phyloP scores from a whole-genome alignment of 1,284 basidiomycete species.

The Xerocomus nothofagi region DNA sequence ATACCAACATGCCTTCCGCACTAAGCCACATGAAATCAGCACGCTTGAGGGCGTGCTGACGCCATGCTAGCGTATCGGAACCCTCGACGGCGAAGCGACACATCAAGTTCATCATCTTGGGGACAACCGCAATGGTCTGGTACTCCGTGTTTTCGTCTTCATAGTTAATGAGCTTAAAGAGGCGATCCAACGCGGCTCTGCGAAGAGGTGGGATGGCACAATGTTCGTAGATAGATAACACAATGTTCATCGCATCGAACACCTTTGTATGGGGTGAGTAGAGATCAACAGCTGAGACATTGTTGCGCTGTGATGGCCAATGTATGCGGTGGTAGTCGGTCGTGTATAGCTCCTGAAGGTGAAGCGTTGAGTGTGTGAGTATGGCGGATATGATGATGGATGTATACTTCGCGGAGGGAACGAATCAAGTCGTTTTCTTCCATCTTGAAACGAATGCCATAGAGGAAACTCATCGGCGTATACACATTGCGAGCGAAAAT shows the following conservation, averaged over 20 bases:
- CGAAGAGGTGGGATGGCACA: constrained; percentile 65
- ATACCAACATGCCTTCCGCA: constrained; percentile 91
- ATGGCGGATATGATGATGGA: not conserved
- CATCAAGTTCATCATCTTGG: constrained; percentile 90
- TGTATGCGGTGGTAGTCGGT: constrained; percentile 84
- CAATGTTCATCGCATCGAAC: constrained; percentile 68
- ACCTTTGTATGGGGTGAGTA: constrained; percentile 83
- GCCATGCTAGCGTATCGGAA: constrained; percentile 69
- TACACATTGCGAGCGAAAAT: constrained; percentile 94
- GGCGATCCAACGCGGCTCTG: constrained; percentile 60
- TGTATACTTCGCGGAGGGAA: constrained; percentile 71
- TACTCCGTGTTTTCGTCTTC: constrained; percentile 95
- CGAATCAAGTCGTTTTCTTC: constrained; percentile 81
- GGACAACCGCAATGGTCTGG: constrained; percentile 91
- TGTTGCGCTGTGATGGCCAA: constrained; percentile 90
- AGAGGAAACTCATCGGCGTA: constrained; percentile 89
- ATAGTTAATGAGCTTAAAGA: constrained; percentile 77
- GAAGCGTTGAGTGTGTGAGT: constrained; percentile 5
- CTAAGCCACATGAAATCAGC: constrained; percentile 95
- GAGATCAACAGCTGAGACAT: constrained; percentile 76
- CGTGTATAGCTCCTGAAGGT: constrained; percentile 79
- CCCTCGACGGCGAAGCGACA: constrained; percentile 67
- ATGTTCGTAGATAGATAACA: constrained; percentile 79
- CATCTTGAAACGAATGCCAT: constrained; percentile 76
- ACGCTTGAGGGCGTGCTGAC: constrained; percentile 71